These are phyloP conservation scores for Boechera stricta DNA, from an alignment of 345 rosid species.

Conservation along the genomic window DNA sequence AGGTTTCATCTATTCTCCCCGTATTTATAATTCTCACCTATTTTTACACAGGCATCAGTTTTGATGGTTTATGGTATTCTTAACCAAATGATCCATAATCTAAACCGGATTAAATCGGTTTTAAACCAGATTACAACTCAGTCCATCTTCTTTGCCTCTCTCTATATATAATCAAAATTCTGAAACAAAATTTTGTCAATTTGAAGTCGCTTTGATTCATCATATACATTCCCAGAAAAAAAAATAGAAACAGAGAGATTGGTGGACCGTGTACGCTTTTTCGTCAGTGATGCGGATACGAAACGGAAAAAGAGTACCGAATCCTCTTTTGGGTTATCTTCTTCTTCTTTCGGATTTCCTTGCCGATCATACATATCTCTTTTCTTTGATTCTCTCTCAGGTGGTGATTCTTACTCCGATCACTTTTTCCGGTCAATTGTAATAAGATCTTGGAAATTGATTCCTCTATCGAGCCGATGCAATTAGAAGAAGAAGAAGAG, in stretches of 20 bases:
- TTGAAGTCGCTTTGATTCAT: slow-evolving; percentile 23
- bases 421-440: background rate
- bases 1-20: too few species aligned
- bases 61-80: too few species aligned
- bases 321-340: background rate
- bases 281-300: slow-evolving; percentile 30
- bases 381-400: background rate
- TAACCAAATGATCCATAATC: too few species aligned
- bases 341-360: background rate
- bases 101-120: too few species aligned
- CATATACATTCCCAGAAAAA: slow-evolving; percentile 10
- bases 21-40: too few species aligned
- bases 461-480: background rate
- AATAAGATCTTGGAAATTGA: background rate
- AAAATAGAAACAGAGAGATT: slow-evolving; percentile 6
- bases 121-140: background rate
- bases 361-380: background rate
- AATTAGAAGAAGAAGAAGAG: too few species aligned
- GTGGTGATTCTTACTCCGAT: slow-evolving; percentile 18
- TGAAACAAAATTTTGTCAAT: background rate
- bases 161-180: too few species aligned
- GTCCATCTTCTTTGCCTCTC: background rate
- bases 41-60: too few species aligned
- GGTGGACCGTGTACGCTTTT: slow-evolving; percentile 27
- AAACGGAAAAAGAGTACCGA: background rate